Conservation (phyloP, 768 basidiomycete species). For the Russula earlei region DNA sequence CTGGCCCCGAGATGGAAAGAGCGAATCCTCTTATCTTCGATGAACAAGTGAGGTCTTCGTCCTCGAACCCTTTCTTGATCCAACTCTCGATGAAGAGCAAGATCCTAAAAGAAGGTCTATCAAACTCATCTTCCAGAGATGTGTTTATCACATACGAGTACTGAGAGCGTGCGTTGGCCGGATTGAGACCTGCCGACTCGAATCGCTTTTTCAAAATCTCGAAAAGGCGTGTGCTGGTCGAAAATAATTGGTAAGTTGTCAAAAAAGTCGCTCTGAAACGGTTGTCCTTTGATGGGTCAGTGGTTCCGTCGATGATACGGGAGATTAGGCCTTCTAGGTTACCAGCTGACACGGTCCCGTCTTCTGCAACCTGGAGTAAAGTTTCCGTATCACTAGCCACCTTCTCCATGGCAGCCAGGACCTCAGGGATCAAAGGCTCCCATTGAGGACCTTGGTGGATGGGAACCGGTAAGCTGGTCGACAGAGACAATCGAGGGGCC, state of each 20-base stretch:
- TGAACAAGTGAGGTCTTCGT: not conserved
- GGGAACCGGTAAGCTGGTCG: not conserved
- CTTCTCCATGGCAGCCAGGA: not conserved
- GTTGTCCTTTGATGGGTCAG: not conserved
- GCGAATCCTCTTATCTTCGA: not conserved
- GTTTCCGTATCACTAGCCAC: not conserved
- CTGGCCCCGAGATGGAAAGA: not conserved
- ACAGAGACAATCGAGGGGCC: not conserved
- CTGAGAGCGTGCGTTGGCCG: not conserved
- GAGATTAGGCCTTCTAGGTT: slow-evolving; percentile 13
- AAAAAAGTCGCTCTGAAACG: not conserved
- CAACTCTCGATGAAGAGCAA: slow-evolving; percentile 11
- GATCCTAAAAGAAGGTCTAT: not conserved
- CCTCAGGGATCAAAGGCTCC: not conserved
- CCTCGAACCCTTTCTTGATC: slow-evolving; percentile 12
- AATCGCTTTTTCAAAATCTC: slow-evolving; percentile 5
- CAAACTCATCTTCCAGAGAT: not conserved
- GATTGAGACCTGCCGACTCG: not conserved
- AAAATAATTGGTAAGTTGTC: slow-evolving; percentile 6
- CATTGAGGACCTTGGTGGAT: not conserved
- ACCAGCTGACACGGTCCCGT: slow-evolving; percentile 10
- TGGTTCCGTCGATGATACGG: not conserved
- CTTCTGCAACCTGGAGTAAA: not conserved
- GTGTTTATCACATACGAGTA: not conserved
- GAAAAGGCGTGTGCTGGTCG: not conserved